Percentiles rank a stretch among this genome's conserved stretches.
phyloP scores from a whole-genome alignment of 2,329 filamentous ascomycete genomes.

The Cercospora berteroae region DNA sequence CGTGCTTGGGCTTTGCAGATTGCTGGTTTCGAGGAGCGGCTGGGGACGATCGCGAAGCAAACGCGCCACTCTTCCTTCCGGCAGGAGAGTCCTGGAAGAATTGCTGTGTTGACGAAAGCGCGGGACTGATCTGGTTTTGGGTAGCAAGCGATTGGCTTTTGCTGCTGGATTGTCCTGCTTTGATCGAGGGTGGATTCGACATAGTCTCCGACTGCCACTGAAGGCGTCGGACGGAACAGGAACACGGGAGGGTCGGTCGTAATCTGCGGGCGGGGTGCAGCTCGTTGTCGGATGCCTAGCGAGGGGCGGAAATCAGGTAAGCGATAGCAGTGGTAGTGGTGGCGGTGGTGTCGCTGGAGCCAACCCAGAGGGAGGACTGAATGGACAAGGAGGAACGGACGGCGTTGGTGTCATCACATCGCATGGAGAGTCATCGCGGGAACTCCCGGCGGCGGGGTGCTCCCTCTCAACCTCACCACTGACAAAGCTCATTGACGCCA shows the following conservation, averaged over 20 bases:
- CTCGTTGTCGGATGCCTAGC: constrained; percentile 12
- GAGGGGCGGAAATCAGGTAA: constrained; percentile 7
- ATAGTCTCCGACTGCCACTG: constrained; percentile 35
- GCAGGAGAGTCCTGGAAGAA: constrained; percentile 47
- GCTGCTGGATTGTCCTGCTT: constrained; percentile 40
- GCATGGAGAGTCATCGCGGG: constrained; percentile 7
- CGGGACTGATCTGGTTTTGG: constrained; percentile 41
- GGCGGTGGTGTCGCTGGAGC: constrained; percentile 11
- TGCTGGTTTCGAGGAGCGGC: constrained; percentile 70
- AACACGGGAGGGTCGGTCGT: not conserved
- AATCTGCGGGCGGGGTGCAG: constrained; percentile 3
- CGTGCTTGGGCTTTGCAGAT: constrained; percentile 75
- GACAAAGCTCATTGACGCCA: not conserved
- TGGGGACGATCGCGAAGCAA: constrained; percentile 15
- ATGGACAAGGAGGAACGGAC: constrained; percentile 8
- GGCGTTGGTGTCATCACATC: constrained; percentile 6
- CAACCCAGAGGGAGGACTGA: constrained; percentile 17
- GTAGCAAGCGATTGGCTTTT: constrained; percentile 38
- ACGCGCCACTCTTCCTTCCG: constrained; percentile 32
- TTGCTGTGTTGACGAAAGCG: constrained; percentile 45
- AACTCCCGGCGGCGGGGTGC: not conserved
- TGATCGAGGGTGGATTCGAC: constrained; percentile 45
- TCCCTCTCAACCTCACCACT: not conserved
- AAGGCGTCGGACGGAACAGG: constrained; percentile 23
- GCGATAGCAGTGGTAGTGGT: constrained; percentile 15